Evolutionary conservation across 2,329 filamentous ascomycete genomes (phyloP).

Genomic region (Diaporthe citrichinensis): DNA sequence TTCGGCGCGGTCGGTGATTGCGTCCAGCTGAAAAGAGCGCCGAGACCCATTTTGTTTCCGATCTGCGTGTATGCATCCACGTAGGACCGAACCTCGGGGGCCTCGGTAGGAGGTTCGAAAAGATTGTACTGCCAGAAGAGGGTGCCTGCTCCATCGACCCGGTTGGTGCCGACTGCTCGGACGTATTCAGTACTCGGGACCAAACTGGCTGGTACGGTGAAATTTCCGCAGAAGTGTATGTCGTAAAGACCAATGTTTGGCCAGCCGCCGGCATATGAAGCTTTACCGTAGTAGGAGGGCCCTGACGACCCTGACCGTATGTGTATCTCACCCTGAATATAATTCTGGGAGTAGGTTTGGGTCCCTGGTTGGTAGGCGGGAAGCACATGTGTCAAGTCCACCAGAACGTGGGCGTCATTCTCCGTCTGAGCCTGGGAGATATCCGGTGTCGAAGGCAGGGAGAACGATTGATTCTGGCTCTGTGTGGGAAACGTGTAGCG

Average conservation of each 20-base stretch:
- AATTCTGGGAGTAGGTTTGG: constrained; percentile 36
- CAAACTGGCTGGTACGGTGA: constrained; percentile 15
- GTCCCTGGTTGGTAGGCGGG: constrained; percentile 26
- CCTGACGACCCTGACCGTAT: constrained; percentile 13
- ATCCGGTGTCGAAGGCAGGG: constrained; percentile 5
- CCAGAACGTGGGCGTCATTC: constrained; percentile 31
- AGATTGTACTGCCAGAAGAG: constrained; percentile 32
- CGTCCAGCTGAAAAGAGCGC: constrained; percentile 33
- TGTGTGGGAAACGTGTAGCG: constrained; percentile 34
- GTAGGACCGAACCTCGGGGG: constrained; percentile 13
- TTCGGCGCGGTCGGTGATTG: background rate
- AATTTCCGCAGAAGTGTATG: constrained; percentile 34
- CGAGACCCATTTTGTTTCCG: constrained; percentile 34
- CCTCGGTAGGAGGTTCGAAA: constrained; percentile 1
- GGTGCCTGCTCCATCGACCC: constrained; percentile 31
- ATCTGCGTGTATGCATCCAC: constrained; percentile 24
- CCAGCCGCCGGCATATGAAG: constrained; percentile 30
- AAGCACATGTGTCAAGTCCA: constrained; percentile 34
- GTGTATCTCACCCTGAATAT: constrained; percentile 32
- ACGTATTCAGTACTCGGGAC: constrained; percentile 28
- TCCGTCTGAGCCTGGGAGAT: background rate
- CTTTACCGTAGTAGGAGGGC: constrained; percentile 36
- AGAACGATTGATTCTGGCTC: background rate
- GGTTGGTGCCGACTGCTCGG: constrained; percentile 12
- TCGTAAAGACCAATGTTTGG: constrained; percentile 24